A percentile compares a stretch with the other conserved stretches of the same genome.
phyloP scores from a whole-genome alignment of 441 rosid genomes.

The Populus hybrid region DNA sequence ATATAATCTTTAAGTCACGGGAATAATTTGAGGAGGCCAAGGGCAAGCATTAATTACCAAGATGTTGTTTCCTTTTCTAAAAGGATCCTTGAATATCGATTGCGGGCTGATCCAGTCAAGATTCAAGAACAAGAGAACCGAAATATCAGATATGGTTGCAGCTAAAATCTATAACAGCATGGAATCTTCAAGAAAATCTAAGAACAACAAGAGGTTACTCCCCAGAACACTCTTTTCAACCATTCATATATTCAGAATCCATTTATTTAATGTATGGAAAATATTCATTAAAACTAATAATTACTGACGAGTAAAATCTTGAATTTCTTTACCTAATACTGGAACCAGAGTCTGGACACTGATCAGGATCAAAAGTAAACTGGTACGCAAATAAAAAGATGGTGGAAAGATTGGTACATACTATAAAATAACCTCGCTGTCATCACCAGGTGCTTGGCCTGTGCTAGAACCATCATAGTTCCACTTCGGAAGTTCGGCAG shows the following conservation, averaged over 20 bases:
- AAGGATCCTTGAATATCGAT: slow-evolving; percentile 75
- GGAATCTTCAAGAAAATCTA: background rate
- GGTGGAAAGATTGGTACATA: slow-evolving; percentile 22
- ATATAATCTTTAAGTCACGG: background rate
- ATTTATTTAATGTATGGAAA: background rate
- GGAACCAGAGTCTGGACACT: background rate
- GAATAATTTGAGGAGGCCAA: background rate
- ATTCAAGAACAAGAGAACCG: background rate
- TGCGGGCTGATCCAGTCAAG: slow-evolving; percentile 49
- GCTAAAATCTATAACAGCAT: background rate
- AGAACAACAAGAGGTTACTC: background rate
- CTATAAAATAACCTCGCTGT: slow-evolving; percentile 75
- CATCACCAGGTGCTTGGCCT: slow-evolving; percentile 67
- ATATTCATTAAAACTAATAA: background rate
- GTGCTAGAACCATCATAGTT: slow-evolving; percentile 83
- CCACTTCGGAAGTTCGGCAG: slow-evolving; percentile 65
- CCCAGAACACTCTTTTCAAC: background rate
- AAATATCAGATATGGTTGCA: background rate
- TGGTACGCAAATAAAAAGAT: background rate
- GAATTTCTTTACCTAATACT: background rate
- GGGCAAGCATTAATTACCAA: slow-evolving; percentile 37
- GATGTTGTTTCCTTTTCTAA: slow-evolving; percentile 73
- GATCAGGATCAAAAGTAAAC: background rate
- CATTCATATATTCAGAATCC: background rate
- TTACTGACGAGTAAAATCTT: background rate